Conservation (phyloP, 352 stramenopile species). For the Globisporangium uncinulatum region DNA sequence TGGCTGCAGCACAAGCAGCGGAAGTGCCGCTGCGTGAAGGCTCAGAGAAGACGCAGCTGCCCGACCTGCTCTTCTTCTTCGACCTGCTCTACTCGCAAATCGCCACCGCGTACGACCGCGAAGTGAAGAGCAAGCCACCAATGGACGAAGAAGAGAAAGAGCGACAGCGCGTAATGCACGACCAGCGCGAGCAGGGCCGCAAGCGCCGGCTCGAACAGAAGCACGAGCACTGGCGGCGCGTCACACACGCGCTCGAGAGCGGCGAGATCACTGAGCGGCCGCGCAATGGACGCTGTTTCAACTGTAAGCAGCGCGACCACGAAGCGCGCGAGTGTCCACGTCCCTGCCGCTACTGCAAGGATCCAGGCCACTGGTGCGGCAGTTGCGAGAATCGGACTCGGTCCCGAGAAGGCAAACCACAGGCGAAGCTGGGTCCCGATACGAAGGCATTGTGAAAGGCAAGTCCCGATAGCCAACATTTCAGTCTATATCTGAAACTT, state of each 20-base stretch:
- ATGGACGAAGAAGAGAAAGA: conserved; percentile 83
- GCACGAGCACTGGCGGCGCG: conserved; percentile 43
- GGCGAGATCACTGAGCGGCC: conserved; percentile 46
- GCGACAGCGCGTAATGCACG: conserved; percentile 58
- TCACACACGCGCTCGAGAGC: conserved; percentile 34
- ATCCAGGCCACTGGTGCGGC: conserved; percentile 67
- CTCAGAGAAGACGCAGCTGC: conserved; percentile 30
- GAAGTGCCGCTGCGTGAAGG: conserved; percentile 27
- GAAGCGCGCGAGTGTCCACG: conserved; percentile 69
- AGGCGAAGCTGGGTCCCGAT: conserved; percentile 37
- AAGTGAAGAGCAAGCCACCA: conserved; percentile 55
- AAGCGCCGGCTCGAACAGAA: conserved; percentile 76
- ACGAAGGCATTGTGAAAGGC: conserved; percentile 54
- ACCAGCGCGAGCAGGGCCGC: conserved; percentile 26
- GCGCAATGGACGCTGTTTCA: conserved; percentile 70
- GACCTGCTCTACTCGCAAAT: conserved; percentile 71
- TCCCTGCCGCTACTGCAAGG: conserved; percentile 78
- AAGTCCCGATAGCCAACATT: no score
- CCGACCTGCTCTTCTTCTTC: conserved; percentile 82
- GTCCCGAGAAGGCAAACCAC: conserved; percentile 39
- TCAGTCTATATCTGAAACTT: no score
- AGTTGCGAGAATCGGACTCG: conserved; percentile 62
- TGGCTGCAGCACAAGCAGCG: conserved; percentile 28
- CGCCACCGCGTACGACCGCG: conserved; percentile 48
- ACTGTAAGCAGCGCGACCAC: conserved; percentile 80